Evolutionary conservation across 306 rosid genomes (phyloP).

Genomic region (Comarum palustre): DNA sequence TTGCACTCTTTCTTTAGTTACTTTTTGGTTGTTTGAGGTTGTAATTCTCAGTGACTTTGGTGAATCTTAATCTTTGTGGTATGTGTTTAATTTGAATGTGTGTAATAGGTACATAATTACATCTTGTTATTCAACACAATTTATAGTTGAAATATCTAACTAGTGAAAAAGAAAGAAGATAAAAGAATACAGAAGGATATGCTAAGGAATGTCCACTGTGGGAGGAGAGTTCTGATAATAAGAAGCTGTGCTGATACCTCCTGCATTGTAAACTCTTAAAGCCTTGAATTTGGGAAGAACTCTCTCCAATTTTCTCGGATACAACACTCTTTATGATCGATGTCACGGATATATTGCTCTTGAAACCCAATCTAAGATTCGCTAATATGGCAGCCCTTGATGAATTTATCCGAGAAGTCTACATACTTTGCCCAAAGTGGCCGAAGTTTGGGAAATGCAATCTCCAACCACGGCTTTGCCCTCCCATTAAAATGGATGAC

Average conservation of each 20-base stretch:
- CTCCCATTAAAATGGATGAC: slow-evolving; percentile 95
- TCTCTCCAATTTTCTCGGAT: slow-evolving; percentile 33
- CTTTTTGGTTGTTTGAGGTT: background rate
- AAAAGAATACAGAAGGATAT: slow-evolving; percentile 30
- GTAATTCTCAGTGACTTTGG: background rate
- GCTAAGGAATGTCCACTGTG: slow-evolving; percentile 41
- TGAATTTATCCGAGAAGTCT: slow-evolving; percentile 84
- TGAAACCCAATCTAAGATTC: slow-evolving; percentile 48
- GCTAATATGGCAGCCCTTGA: slow-evolving; percentile 81
- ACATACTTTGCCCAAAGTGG: slow-evolving; percentile 78
- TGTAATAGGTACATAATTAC: slow-evolving; percentile 10
- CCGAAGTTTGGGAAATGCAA: slow-evolving; percentile 77
- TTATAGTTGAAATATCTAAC: slow-evolving; percentile 26
- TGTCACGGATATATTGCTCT: slow-evolving; percentile 21
- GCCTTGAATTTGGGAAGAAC: slow-evolving; percentile 45
- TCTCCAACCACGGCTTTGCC: slow-evolving; percentile 98
- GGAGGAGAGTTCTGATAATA: slow-evolving; percentile 31
- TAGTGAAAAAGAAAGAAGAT: background rate
- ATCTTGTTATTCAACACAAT: slow-evolving; percentile 36
- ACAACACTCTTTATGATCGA: slow-evolving; percentile 40
- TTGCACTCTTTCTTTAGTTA: background rate
- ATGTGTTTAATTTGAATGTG: background rate
- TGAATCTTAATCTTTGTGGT: background rate
- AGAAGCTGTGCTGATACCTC: slow-evolving; percentile 35
- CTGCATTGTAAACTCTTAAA: slow-evolving; percentile 25